phyloP scores from a whole-genome alignment of 2,329 filamentous ascomycete genomes.

The Hypoxylon sp. region DNA sequence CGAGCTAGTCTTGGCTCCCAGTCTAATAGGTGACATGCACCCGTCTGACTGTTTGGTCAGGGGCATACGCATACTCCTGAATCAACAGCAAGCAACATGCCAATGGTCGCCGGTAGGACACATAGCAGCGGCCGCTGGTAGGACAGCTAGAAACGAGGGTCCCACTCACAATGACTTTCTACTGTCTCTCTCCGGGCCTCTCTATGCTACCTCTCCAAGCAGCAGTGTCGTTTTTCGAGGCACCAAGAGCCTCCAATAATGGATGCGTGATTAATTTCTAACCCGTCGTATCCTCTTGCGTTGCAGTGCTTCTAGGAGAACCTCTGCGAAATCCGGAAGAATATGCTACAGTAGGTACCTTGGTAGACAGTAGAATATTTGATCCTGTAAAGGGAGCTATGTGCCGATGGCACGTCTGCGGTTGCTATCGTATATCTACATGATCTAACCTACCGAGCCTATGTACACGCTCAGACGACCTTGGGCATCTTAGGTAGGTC shows the following conservation, averaged over 20 bases:
- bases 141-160: conserved; percentile 1
- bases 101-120: background rate
- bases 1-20: no score
- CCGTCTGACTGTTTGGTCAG: no score
- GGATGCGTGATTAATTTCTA: conserved; percentile 31
- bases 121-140: background rate
- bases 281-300: conserved; percentile 7
- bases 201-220: conserved; percentile 10
- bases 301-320: conserved; percentile 20
- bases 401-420: no score
- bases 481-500: no score
- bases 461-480: no score
- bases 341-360: no score
- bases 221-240: conserved; percentile 28
- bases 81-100: background rate
- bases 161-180: conserved; percentile 17
- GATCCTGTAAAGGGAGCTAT: background rate
- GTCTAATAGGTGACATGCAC: no score
- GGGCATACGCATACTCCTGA: no score
- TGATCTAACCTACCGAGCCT: no score
- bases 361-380: background rate
- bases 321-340: conserved; percentile 10
- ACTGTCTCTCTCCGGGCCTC: background rate
- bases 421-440: no score
- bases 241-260: conserved; percentile 21